phyloP scores from a whole-genome alignment of 2,329 filamentous ascomycete genomes.

The Cercospora sp. region DNA sequence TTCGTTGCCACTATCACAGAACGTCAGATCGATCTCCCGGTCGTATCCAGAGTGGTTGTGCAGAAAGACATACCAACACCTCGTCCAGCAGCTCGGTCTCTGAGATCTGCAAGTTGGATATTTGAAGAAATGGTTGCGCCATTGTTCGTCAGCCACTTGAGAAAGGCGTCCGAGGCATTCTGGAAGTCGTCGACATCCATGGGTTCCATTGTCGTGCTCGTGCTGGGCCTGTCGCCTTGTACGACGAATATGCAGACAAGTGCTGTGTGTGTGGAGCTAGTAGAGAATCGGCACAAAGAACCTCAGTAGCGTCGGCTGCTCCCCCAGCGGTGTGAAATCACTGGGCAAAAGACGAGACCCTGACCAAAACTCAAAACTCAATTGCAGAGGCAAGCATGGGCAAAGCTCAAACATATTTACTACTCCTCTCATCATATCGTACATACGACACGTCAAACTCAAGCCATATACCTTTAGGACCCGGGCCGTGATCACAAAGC shows the following conservation, averaged over 20 bases:
- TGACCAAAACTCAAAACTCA: conserved; percentile 2
- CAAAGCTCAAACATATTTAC: background rate
- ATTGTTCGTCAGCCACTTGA: conserved; percentile 57
- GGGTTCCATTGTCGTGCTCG: conserved; percentile 13
- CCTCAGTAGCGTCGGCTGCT: conserved; percentile 1
- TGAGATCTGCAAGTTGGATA: conserved; percentile 60
- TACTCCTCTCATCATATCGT: background rate
- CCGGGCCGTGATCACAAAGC: too few species aligned
- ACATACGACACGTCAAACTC: too few species aligned
- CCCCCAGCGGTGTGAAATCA: background rate
- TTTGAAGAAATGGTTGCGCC: conserved; percentile 60
- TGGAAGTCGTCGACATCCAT: conserved; percentile 34
- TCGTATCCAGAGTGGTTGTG: conserved; percentile 1
- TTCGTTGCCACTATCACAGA: conserved; percentile 62
- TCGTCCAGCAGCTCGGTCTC: conserved; percentile 58
- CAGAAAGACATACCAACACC: conserved; percentile 58
- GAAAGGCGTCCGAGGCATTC: conserved; percentile 54
- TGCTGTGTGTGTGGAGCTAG: conserved; percentile 14
- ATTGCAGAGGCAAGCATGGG: background rate
- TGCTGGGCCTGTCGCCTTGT: background rate
- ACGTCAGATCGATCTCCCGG: conserved; percentile 10
- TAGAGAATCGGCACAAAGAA: conserved; percentile 8
- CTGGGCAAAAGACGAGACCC: background rate
- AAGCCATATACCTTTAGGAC: too few species aligned
- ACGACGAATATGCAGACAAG: conserved; percentile 13